phyloP scores from a whole-genome alignment of 805 yeast genomes.

The Candida qinlingensis region DNA sequence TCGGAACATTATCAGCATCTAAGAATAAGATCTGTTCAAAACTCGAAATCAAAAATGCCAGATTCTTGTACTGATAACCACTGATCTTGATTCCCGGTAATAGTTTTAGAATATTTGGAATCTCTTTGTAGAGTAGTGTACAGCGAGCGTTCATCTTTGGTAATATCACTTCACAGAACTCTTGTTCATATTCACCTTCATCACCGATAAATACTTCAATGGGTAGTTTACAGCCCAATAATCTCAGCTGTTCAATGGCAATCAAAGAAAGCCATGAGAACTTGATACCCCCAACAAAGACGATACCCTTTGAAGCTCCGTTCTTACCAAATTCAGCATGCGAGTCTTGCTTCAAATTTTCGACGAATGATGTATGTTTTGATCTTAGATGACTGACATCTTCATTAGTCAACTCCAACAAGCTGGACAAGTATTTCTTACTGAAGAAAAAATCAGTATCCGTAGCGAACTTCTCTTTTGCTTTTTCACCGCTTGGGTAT shows the following conservation, averaged over 20 bases:
- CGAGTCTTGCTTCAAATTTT: constrained; percentile 28
- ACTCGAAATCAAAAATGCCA: constrained; percentile 62
- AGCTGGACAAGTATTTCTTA: constrained; percentile 38
- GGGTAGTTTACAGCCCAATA: constrained; percentile 59
- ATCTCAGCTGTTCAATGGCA: constrained; percentile 55
- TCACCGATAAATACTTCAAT: constrained; percentile 68
- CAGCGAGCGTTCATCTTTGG: constrained; percentile 61
- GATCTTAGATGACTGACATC: constrained; percentile 31
- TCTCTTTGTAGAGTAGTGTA: constrained; percentile 51
- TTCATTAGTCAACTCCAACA: constrained; percentile 36
- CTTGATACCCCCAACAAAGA: constrained; percentile 70
- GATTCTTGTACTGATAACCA: constrained; percentile 60
- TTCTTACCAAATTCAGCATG: constrained; percentile 4
- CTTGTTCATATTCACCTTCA: constrained; percentile 60
- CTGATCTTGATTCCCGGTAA: constrained; percentile 39
- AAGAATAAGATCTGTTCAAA: constrained; percentile 64
- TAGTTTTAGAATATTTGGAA: constrained; percentile 44
- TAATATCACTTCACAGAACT: constrained; percentile 53
- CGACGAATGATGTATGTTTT: constrained; percentile 33
- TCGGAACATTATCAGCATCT: constrained; percentile 70
- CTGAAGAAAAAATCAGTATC: constrained; percentile 39
- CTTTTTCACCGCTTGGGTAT: constrained; percentile 37
- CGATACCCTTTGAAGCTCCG: constrained; percentile 41
- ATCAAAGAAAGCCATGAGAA: constrained; percentile 66
- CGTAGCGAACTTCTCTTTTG: constrained; percentile 37